These are phyloP conservation scores for Allium sativum DNA, from an alignment of 106 monocot species.

Conservation along the genomic window DNA sequence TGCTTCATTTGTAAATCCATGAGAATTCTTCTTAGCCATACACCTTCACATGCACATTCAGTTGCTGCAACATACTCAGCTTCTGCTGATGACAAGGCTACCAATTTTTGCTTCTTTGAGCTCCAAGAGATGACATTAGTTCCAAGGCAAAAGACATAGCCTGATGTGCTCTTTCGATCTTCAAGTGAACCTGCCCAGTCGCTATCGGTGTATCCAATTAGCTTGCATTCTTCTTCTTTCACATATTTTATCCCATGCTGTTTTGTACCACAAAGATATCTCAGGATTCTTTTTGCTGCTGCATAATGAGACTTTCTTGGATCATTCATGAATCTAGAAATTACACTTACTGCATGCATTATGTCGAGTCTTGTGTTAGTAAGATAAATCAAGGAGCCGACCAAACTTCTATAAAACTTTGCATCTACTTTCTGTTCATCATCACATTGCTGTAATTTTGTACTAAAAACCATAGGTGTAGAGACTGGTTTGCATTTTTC, in stretches of 20 bases:
- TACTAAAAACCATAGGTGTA: background rate
- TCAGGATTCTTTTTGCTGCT: conserved; percentile 1
- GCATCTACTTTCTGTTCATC: background rate
- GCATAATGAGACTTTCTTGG: too few relatives aligned
- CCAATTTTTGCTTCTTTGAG: too few relatives aligned
- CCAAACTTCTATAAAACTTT: background rate
- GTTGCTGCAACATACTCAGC: conserved; percentile 2
- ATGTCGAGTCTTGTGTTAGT: too few relatives aligned
- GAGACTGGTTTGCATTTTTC: too few relatives aligned
- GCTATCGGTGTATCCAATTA: conserved; percentile 3
- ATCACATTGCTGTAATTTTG: too few relatives aligned
- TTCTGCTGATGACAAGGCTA: conserved; percentile 5
- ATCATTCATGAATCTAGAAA: too few relatives aligned
- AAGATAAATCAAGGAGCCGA: background rate
- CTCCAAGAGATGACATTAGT: too few relatives aligned
- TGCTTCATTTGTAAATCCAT: too few relatives aligned
- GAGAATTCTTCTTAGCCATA: too few relatives aligned
- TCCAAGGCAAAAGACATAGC: too few relatives aligned
- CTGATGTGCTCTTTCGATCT: too few relatives aligned
- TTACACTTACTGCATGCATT: too few relatives aligned
- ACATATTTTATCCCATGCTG: background rate
- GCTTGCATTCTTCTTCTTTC: background rate
- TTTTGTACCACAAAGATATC: conserved; percentile 1
- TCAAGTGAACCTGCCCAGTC: conserved; percentile 7
- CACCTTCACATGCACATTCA: background rate